phyloP scores from a whole-genome alignment of 2,329 filamentous ascomycete genomes.

The Colletotrichum chrysophilum region DNA sequence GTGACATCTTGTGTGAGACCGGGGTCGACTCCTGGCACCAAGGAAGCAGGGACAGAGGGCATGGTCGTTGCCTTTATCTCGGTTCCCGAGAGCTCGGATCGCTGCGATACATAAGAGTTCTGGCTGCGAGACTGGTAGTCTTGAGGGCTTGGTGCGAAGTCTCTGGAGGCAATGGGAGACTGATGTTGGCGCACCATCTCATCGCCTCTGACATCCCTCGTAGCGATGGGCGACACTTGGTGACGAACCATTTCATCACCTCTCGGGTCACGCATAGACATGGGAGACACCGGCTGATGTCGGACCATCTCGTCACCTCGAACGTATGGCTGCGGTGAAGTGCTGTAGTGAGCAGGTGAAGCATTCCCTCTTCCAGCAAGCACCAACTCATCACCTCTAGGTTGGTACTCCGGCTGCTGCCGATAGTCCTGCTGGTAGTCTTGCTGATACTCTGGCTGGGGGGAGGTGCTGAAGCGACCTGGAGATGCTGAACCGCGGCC shows the following conservation, averaged over 20 bases:
- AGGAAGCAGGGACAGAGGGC: conserved; percentile 58
- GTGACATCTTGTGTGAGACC: conserved; percentile 60
- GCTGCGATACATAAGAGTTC: conserved; percentile 33
- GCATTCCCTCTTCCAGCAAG: conserved; percentile 40
- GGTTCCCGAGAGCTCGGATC: conserved; percentile 40
- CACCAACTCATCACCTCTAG: conserved; percentile 15
- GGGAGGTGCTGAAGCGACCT: conserved; percentile 32
- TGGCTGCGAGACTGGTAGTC: conserved; percentile 34
- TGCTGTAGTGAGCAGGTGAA: conserved; percentile 33
- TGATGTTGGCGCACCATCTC: conserved; percentile 15
- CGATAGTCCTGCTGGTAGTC: neutral
- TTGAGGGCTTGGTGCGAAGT: conserved; percentile 38
- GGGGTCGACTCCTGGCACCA: conserved; percentile 67
- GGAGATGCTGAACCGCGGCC: conserved; percentile 35
- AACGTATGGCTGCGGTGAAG: conserved; percentile 25
- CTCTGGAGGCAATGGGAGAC: neutral
- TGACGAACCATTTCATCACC: conserved; percentile 1
- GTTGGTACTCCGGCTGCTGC: conserved; percentile 20
- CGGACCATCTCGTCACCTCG: conserved; percentile 14
- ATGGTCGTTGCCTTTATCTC: conserved; percentile 44
- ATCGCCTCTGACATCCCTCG: neutral
- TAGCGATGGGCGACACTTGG: neutral
- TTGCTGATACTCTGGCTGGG: conserved; percentile 19
- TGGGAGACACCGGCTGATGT: conserved; percentile 4
- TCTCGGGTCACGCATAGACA: neutral